Conservation (phyloP, 768 basidiomycete genomes). For the Chlorophyllum brunneum region DNA sequence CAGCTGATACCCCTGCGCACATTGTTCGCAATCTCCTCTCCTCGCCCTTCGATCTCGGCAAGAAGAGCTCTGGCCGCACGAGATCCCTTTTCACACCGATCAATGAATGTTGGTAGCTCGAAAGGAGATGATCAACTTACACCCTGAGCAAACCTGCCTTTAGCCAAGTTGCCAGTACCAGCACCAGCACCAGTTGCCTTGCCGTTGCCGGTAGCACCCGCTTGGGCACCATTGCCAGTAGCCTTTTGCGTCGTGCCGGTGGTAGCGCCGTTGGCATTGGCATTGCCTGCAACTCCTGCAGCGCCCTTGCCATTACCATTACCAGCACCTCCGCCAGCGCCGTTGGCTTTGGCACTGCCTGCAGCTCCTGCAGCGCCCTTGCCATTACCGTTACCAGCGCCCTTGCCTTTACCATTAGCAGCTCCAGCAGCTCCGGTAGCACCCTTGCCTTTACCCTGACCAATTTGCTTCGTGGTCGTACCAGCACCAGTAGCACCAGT, state of each 20-base stretch:
- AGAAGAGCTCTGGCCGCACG: slow-evolving; percentile 35
- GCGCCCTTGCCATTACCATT: neutral
- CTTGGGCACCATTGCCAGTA: no score
- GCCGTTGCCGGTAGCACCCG: no score
- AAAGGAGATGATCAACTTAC: slow-evolving; percentile 12
- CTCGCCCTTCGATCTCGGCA: slow-evolving; percentile 23
- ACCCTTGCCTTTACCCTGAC: no score
- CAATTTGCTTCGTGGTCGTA: no score
- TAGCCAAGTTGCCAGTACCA: neutral
- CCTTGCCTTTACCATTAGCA: no score
- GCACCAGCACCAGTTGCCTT: no score
- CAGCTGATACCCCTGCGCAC: slow-evolving; percentile 25
- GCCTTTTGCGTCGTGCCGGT: no score
- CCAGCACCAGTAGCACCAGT: no score
- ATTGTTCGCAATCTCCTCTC: slow-evolving; percentile 20
- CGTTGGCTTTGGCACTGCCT: no score
- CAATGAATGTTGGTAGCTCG: slow-evolving; percentile 1
- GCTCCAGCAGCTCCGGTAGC: slow-evolving; percentile 15
- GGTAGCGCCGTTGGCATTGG: no score
- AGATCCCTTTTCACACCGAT: slow-evolving; percentile 26
- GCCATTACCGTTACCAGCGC: neutral
- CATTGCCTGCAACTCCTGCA: neutral
- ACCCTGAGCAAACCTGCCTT: slow-evolving; percentile 3
- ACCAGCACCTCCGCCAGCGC: neutral
- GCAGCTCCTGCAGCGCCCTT: slow-evolving; percentile 16